Conservation (phyloP, 768 basidiomycete species). For the Termitomyces sp. region DNA sequence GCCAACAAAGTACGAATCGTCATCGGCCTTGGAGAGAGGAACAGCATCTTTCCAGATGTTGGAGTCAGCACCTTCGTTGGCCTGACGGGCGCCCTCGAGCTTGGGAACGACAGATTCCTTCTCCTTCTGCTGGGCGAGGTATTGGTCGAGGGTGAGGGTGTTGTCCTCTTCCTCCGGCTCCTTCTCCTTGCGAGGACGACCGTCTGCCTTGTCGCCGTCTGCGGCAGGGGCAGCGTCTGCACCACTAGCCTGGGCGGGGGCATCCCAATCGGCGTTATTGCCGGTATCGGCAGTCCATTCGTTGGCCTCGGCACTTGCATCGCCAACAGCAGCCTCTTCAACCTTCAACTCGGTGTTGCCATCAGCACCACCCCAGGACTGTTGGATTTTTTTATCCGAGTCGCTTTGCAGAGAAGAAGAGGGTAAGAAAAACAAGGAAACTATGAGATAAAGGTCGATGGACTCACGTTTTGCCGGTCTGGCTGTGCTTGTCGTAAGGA, state of each 20-base stretch:
- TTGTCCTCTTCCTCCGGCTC: slow-evolving; percentile 88
- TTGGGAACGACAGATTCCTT: slow-evolving; percentile 62
- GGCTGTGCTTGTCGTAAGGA: slow-evolving; percentile 81
- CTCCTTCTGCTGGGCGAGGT: slow-evolving; percentile 77
- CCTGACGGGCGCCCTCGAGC: slow-evolving; percentile 70
- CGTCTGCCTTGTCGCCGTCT: slow-evolving; percentile 36
- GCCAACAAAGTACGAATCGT: slow-evolving; percentile 78
- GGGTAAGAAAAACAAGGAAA: background rate
- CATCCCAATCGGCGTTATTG: slow-evolving; percentile 39
- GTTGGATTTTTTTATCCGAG: slow-evolving; percentile 91
- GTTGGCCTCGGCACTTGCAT: slow-evolving; percentile 55
- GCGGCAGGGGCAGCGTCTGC: slow-evolving; percentile 25
- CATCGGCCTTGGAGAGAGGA: slow-evolving; percentile 65
- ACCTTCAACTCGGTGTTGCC: slow-evolving; percentile 76
- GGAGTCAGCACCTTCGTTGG: slow-evolving; percentile 74
- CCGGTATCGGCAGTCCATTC: slow-evolving; percentile 48
- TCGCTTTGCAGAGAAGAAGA: slow-evolving; percentile 45
- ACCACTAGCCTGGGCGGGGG: slow-evolving; percentile 20
- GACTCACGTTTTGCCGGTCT: slow-evolving; percentile 76
- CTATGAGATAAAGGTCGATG: background rate
- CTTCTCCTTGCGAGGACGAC: slow-evolving; percentile 41
- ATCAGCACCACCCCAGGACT: slow-evolving; percentile 94
- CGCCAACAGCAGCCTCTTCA: slow-evolving; percentile 69
- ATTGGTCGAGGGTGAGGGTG: slow-evolving; percentile 91
- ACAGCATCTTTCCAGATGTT: slow-evolving; percentile 68